Percentiles rank a stretch among this genome's conserved stretches.
phyloP scores from a whole-genome alignment of 495 filamentous ascomycete genomes.

The Oleoguttula mirabilis region DNA sequence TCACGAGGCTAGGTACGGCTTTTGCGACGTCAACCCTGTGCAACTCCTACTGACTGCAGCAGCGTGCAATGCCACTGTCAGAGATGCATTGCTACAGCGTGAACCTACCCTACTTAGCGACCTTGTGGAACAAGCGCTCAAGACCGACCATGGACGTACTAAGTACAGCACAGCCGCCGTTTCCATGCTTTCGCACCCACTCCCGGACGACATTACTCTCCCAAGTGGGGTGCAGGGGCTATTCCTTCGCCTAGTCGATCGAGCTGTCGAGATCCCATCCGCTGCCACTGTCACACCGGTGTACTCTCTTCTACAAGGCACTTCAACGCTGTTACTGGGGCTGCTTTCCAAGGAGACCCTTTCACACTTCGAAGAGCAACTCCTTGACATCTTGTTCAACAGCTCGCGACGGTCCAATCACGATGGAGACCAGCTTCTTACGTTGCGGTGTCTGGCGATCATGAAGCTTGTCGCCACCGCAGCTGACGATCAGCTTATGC shows the following conservation, averaged over 20 bases:
- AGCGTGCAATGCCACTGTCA: constrained; percentile 20
- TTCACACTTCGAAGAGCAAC: constrained; percentile 18
- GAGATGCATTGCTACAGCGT: constrained; percentile 19
- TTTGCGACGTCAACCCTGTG: neutral
- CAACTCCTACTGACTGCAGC: neutral
- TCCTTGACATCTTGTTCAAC: constrained; percentile 19
- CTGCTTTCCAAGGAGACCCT: constrained; percentile 15
- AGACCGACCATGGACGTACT: neutral
- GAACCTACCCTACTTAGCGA: constrained; percentile 22
- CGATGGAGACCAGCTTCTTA: constrained; percentile 8
- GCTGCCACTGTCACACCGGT: constrained; percentile 18
- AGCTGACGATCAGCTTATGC: neutral
- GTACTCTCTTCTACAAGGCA: constrained; percentile 24
- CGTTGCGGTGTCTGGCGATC: constrained; percentile 18
- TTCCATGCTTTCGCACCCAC: constrained; percentile 21
- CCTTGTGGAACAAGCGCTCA: constrained; percentile 22
- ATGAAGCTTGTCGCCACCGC: constrained; percentile 5
- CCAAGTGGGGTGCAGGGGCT: constrained; percentile 23
- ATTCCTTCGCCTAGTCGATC: constrained; percentile 23
- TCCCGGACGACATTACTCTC: constrained; percentile 20
- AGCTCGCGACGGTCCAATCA: neutral
- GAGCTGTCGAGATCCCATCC: constrained; percentile 16
- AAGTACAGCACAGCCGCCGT: constrained; percentile 10
- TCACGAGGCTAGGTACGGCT: constrained; percentile 23
- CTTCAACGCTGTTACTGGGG: constrained; percentile 18